Evolutionary conservation across 495 filamentous ascomycete species (phyloP).

Genomic region (Diplogelasinospora grovesii): DNA sequence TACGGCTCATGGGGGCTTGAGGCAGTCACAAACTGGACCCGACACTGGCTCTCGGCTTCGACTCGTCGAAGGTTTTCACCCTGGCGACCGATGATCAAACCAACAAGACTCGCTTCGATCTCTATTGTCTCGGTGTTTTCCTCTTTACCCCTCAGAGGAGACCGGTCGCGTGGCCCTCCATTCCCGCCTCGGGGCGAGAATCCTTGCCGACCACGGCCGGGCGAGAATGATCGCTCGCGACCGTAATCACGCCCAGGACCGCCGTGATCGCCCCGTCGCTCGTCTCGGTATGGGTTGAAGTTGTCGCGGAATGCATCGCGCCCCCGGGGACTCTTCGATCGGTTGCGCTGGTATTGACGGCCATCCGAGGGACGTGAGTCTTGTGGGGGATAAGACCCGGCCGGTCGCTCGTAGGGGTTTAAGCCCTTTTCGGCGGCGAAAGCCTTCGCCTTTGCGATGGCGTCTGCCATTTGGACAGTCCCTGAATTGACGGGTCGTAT

Average conservation of each 20-base stretch:
- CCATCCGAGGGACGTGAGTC: constrained; percentile 35
- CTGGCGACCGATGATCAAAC: constrained; percentile 75
- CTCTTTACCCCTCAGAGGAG: constrained; percentile 45
- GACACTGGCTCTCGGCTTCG: constrained; percentile 64
- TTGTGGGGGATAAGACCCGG: constrained; percentile 26
- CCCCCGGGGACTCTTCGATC: constrained; percentile 58
- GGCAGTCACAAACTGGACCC: constrained; percentile 77
- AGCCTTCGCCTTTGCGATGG: constrained; percentile 64
- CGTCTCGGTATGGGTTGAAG: constrained; percentile 69
- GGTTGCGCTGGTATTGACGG: constrained; percentile 53
- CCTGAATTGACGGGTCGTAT: constrained; percentile 70
- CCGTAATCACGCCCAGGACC: constrained; percentile 40
- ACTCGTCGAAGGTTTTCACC: constrained; percentile 77
- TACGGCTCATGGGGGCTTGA: constrained; percentile 56
- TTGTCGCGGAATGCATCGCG: constrained; percentile 63
- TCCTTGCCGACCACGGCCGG: constrained; percentile 41
- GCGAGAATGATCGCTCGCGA: constrained; percentile 59
- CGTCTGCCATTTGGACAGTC: constrained; percentile 64
- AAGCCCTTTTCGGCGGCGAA: constrained; percentile 67
- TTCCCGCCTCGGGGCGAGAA: constrained; percentile 43
- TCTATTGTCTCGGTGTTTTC: constrained; percentile 65
- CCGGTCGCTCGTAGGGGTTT: constrained; percentile 41
- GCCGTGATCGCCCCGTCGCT: constrained; percentile 49
- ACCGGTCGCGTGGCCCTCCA: constrained; percentile 44
- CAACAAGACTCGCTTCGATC: constrained; percentile 71